A percentile compares a stretch with the other conserved stretches of the same genome.
phyloP scores from a whole-genome alignment of 2,329 filamentous ascomycete genomes.

The Beauveria pseudobassiana region DNA sequence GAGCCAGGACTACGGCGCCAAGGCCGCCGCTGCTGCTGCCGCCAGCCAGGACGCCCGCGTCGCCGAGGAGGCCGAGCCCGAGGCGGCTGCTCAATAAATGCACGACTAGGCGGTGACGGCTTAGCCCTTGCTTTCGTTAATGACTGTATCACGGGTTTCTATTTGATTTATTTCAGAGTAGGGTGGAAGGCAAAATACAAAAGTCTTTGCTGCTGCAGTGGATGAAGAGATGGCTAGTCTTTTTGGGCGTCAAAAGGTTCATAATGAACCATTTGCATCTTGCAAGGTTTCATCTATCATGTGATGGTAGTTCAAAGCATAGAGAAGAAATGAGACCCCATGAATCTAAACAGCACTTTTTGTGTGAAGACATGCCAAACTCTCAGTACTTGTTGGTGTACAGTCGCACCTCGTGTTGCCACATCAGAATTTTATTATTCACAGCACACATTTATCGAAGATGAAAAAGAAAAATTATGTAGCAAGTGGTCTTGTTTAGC shows the following conservation, averaged over 20 bases:
- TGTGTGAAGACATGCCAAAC: neutral
- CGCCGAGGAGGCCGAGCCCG: conserved; percentile 52
- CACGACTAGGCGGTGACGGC: conserved; percentile 6
- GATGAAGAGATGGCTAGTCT: conserved; percentile 21
- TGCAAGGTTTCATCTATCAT: conserved; percentile 31
- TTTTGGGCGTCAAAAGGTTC: conserved; percentile 30
- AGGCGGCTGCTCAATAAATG: conserved; percentile 35
- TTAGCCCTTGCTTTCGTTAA: neutral
- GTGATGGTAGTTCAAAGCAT: conserved; percentile 30
- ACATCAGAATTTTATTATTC: neutral
- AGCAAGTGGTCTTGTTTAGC: neutral
- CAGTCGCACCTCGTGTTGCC: neutral
- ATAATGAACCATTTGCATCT: conserved; percentile 32
- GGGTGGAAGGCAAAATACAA: conserved; percentile 13
- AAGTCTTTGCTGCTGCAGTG: neutral
- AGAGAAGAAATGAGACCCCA: conserved; percentile 29
- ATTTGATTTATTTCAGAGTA: neutral
- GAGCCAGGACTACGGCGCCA: conserved; percentile 97
- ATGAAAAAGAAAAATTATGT: neutral
- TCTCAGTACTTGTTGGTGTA: neutral
- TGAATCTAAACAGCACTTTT: conserved; percentile 14
- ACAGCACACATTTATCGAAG: neutral
- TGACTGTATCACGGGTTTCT: conserved; percentile 9
- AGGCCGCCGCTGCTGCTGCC: conserved; percentile 61
- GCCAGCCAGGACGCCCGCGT: conserved; percentile 55